Conservation (phyloP, 2,329 filamentous ascomycete species). For the Davidsoniella australis region DNA sequence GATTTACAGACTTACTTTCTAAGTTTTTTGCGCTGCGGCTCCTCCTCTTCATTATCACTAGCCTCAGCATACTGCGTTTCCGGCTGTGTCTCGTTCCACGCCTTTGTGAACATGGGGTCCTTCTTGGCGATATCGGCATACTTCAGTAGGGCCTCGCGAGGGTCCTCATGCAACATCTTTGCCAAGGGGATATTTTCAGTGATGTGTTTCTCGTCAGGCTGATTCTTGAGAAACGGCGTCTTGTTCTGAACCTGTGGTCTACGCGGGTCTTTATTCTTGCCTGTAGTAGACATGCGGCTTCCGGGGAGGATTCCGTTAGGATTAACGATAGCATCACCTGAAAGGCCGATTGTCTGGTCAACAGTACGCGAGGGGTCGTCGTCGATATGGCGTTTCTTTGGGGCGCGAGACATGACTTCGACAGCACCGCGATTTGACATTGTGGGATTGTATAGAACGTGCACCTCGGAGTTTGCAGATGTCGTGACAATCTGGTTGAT, state of each 20-base stretch:
- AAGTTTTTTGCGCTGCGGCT: constrained; percentile 44
- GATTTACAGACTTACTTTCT: neutral
- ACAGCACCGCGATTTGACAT: constrained; percentile 68
- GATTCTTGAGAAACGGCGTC: constrained; percentile 80
- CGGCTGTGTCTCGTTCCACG: constrained; percentile 83
- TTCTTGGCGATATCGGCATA: constrained; percentile 88
- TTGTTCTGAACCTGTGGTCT: constrained; percentile 68
- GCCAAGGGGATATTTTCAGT: constrained; percentile 34
- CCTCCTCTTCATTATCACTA: constrained; percentile 66
- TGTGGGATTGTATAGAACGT: constrained; percentile 78
- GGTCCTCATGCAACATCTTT: constrained; percentile 90
- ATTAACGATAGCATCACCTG: constrained; percentile 64
- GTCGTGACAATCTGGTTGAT: constrained; percentile 94
- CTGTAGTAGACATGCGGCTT: constrained; percentile 38
- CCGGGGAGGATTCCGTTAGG: constrained; percentile 41
- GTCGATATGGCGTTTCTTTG: constrained; percentile 89
- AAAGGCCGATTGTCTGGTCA: constrained; percentile 64
- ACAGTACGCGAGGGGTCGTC: constrained; percentile 79
- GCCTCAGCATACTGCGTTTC: constrained; percentile 79
- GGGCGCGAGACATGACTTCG: constrained; percentile 78
- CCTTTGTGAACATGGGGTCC: constrained; percentile 86
- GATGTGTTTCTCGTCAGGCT: constrained; percentile 42
- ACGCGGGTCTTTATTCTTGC: constrained; percentile 59
- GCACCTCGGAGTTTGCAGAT: constrained; percentile 77
- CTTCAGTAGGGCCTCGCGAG: constrained; percentile 79